Evolutionary conservation across 2,329 filamentous ascomycete species (phyloP).

Genomic region (Alternaria gaisen): DNA sequence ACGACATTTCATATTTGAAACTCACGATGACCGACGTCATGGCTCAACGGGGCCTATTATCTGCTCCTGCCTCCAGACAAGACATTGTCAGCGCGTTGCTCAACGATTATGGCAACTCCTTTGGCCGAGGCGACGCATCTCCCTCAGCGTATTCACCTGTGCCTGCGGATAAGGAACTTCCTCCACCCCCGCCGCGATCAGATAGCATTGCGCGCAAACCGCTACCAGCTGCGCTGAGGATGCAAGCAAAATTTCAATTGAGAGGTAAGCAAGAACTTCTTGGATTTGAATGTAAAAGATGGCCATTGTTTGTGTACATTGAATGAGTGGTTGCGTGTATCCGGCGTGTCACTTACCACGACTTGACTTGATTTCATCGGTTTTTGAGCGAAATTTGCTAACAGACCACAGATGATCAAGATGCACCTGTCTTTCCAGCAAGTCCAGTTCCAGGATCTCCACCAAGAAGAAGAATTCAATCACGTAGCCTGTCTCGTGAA

Average conservation of each 20-base stretch:
- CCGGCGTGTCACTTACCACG: slow-evolving; percentile 1
- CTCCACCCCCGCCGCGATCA: slow-evolving; percentile 38
- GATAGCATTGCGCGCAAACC: slow-evolving; percentile 37
- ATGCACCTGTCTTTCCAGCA: slow-evolving; percentile 19
- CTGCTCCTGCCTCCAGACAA: slow-evolving; percentile 44
- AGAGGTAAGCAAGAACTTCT: slow-evolving; percentile 40
- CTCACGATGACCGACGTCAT: slow-evolving; percentile 41
- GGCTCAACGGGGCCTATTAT: slow-evolving; percentile 33
- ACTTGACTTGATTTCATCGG: slow-evolving; percentile 14
- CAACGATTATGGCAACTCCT: slow-evolving; percentile 49
- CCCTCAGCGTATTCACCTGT: slow-evolving; percentile 34
- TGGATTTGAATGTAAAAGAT: neutral
- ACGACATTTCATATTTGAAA: slow-evolving; percentile 1
- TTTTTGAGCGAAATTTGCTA: slow-evolving; percentile 1
- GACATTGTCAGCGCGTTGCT: slow-evolving; percentile 51
- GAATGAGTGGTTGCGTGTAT: slow-evolving; percentile 4
- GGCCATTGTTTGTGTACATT: neutral
- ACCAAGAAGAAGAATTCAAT: slow-evolving; percentile 39
- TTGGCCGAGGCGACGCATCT: slow-evolving; percentile 34
- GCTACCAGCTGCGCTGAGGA: slow-evolving; percentile 32
- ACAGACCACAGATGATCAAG: slow-evolving; percentile 22
- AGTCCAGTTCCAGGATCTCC: slow-evolving; percentile 29
- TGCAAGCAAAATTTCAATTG: slow-evolving; percentile 46
- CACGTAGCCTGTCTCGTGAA: slow-evolving; percentile 45
- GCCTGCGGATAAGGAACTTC: slow-evolving; percentile 43